phyloP scores from a whole-genome alignment of 768 basidiomycete genomes.

The Trametes cingulata region DNA sequence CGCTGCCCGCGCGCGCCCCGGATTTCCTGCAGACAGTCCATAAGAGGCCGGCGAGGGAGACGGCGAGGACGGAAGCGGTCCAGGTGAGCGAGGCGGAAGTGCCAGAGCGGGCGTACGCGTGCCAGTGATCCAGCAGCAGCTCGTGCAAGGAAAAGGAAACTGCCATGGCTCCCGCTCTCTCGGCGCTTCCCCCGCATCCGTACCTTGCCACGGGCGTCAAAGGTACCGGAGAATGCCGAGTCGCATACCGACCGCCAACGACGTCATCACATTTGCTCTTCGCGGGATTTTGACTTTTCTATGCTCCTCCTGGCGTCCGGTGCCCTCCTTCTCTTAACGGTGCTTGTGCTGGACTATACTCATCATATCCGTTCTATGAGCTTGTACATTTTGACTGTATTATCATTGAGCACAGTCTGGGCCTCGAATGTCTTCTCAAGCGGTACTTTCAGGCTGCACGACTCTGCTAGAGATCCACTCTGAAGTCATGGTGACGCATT shows the following conservation, averaged over 20 bases:
- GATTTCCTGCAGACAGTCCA: conserved; percentile 6
- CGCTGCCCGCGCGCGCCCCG: background rate
- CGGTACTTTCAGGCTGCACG: background rate
- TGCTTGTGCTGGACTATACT: too few relatives aligned
- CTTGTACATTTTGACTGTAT: too few relatives aligned
- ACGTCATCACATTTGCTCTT: too few relatives aligned
- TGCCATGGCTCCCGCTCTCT: background rate
- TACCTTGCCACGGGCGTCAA: background rate
- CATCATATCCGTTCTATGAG: too few relatives aligned
- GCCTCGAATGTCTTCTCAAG: too few relatives aligned
- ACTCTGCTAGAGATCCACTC: background rate
- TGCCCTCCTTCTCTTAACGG: too few relatives aligned
- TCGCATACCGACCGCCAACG: background rate
- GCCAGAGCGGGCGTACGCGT: background rate
- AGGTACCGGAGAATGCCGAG: background rate
- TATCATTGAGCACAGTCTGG: too few relatives aligned
- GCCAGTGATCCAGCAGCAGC: background rate
- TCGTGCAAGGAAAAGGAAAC: conserved; percentile 7
- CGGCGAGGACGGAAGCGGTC: conserved; percentile 7
- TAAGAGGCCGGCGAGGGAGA: conserved; percentile 6
- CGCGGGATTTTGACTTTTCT: too few relatives aligned
- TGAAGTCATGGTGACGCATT: conserved; percentile 12
- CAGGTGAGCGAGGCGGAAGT: background rate
- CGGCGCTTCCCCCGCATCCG: background rate
- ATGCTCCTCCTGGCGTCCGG: too few relatives aligned